Conservation (phyloP, 345 rosid species). For the Eucalyptus viminalis region DNA sequence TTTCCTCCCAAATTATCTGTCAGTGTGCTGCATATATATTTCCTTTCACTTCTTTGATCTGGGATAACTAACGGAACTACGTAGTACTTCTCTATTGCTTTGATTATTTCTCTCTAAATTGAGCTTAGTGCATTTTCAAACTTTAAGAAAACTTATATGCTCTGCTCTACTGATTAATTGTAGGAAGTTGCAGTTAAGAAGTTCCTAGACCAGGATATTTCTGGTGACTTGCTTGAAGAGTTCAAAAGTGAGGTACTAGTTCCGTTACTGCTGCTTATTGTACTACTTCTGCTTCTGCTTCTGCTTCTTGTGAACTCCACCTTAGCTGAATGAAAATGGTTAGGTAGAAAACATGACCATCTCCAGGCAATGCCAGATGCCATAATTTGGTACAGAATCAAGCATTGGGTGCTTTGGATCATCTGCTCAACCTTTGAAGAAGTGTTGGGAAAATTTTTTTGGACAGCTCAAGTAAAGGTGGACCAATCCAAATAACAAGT, state of each 20-base stretch:
- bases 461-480: neutral
- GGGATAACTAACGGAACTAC: neutral
- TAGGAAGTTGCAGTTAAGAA: slow-evolving; percentile 96
- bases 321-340: neutral
- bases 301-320: neutral
- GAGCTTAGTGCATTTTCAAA: neutral
- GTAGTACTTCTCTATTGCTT: neutral
- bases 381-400: neutral
- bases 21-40: neutral
- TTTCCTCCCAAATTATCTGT: neutral
- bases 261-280: neutral
- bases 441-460: neutral
- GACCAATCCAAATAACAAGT: neutral
- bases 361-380: neutral
- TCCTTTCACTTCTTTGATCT: neutral
- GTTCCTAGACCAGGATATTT: slow-evolving; percentile 78
- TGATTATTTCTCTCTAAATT: neutral
- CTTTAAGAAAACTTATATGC: neutral
- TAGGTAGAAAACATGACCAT: neutral
- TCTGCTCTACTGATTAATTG: neutral
- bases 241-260: slow-evolving; percentile 74
- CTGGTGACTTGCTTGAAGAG: slow-evolving; percentile 74
- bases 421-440: neutral
- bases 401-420: neutral
- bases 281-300: neutral